A percentile compares a stretch with the other conserved stretches of the same genome.
phyloP scores from a whole-genome alignment of 805 yeast genomes.

The Saccharomyces jurei region DNA sequence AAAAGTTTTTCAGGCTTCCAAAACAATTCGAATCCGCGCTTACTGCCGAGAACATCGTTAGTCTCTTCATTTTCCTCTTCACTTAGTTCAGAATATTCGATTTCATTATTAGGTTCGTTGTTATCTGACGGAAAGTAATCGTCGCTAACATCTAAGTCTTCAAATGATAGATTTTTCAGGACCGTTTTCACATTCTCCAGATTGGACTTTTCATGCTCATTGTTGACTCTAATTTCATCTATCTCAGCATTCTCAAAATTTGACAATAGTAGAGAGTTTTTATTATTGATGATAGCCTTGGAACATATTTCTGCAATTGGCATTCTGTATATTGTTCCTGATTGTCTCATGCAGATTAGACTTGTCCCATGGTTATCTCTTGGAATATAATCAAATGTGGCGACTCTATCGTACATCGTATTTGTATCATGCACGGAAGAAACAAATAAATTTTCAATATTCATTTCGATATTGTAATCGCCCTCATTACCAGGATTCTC shows the following conservation, averaged over 20 bases:
- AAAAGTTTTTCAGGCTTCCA: constrained; percentile 40
- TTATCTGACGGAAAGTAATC: constrained; percentile 8
- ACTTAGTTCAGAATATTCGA: constrained; percentile 10
- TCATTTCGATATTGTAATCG: constrained; percentile 9
- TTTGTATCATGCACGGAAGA: constrained; percentile 66
- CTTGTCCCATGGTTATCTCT: constrained; percentile 49
- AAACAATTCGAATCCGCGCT: constrained; percentile 21
- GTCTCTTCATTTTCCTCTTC: constrained; percentile 17
- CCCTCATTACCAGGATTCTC: not conserved
- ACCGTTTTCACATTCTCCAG: constrained; percentile 16
- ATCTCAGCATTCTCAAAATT: constrained; percentile 31
- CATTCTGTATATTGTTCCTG: constrained; percentile 82
- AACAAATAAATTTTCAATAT: constrained; percentile 57
- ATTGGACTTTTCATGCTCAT: constrained; percentile 13
- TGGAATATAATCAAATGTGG: constrained; percentile 77
- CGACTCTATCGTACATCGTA: constrained; percentile 73
- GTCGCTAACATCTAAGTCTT: constrained; percentile 26
- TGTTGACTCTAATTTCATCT: constrained; percentile 22
- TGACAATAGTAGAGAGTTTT: constrained; percentile 53
- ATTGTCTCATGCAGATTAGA: constrained; percentile 80
- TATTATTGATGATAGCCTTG: constrained; percentile 56
- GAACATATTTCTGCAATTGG: constrained; percentile 60
- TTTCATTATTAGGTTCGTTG: constrained; percentile 4
- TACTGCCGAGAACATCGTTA: constrained; percentile 15
- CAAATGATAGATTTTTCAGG: constrained; percentile 23